A percentile compares a stretch with the other conserved stretches of the same genome.
phyloP scores from a whole-genome alignment of 2,329 filamentous ascomycete species.

The Biscogniauxia sp. region DNA sequence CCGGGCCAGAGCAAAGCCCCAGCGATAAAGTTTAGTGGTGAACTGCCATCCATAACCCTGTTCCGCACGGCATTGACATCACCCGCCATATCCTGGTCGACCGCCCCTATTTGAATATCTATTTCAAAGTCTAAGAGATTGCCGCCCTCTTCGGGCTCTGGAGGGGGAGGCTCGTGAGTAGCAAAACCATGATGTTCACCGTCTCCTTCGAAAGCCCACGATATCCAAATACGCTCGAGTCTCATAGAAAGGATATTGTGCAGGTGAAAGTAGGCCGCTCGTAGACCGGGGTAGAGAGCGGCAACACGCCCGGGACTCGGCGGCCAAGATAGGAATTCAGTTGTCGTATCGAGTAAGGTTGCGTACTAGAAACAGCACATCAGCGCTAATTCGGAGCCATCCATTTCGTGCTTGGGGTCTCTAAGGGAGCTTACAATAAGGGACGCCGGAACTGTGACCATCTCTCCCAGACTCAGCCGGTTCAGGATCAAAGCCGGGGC shows the following conservation, averaged over 20 bases:
- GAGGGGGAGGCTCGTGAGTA: not conserved
- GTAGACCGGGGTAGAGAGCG: constrained; percentile 45
- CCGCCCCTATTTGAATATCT: constrained; percentile 24
- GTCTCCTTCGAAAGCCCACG: constrained; percentile 38
- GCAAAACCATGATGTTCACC: not conserved
- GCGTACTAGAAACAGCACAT: constrained; percentile 41
- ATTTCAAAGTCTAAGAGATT: constrained; percentile 24
- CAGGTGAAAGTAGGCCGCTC: constrained; percentile 40
- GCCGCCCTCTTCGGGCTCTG: constrained; percentile 8
- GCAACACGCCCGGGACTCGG: constrained; percentile 52
- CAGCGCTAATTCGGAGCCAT: not conserved
- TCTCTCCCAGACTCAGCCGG: constrained; percentile 59
- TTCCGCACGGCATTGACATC: constrained; percentile 15
- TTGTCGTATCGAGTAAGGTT: constrained; percentile 43
- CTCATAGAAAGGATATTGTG: constrained; percentile 47
- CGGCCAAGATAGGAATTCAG: constrained; percentile 50
- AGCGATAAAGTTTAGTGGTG: constrained; percentile 45
- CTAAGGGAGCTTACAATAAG: constrained; percentile 24
- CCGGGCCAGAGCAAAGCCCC: constrained; percentile 72
- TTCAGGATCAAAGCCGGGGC: constrained; percentile 67
- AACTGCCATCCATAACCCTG: constrained; percentile 14
- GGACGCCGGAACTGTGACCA: constrained; percentile 33
- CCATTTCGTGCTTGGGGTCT: not conserved
- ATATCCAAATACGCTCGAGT: constrained; percentile 48
- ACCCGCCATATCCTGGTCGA: constrained; percentile 19